Evolutionary conservation across 192 early-diverging fungal species (phyloP), one percentile per base, ranked within the genome.

Genomic region (Blastocladiella britannica): DNA sequence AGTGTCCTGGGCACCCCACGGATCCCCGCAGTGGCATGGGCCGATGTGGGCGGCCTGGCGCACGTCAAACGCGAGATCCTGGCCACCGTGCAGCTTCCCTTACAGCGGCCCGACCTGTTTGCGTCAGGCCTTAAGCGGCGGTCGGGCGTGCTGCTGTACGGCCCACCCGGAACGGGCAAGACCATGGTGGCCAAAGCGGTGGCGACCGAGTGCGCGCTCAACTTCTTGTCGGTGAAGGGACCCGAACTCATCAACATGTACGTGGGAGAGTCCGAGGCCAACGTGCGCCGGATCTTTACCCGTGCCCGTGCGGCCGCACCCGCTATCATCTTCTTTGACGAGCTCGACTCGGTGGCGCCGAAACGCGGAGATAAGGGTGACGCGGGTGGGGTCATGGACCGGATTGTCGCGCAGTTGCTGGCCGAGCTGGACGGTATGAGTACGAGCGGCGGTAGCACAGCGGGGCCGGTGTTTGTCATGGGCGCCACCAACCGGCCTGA

Each of bases 231-330:
- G 25, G 91, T 97, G 57, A 99, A 99, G 70, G 95, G 95, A 1
- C 95, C 95, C 4, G 93, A 98, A 59, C 70, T 97, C 25, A 71
- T 96, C n/a, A 96, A 92, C 70, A 91, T 94, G 82, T 99, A 99
- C 63, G 92, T 99, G 67, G 96, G 96, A 61, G 96, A 99, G 69
- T 92, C 89, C 26, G 96, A 99, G 69, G 87, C 87, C 1, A 97
- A 99, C 59, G 96, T 99, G 1, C 79, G 96, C 0, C 71, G 84
- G 43, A 88, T 99, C 25, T 99, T 99, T 70, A 88, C 96, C 62
- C 74, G 80, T 52, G 96, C 96, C 3, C 77, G 96, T 52, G 93
- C 96, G 65, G 96, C 96, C 15, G 84, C 86, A 28, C 96, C 96
- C 1, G 97, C 92, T 63, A 90, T 99, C 3, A 88, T 99, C 29